Conservation (phyloP, 495 filamentous ascomycete genomes). For the Penicillium angulare region DNA sequence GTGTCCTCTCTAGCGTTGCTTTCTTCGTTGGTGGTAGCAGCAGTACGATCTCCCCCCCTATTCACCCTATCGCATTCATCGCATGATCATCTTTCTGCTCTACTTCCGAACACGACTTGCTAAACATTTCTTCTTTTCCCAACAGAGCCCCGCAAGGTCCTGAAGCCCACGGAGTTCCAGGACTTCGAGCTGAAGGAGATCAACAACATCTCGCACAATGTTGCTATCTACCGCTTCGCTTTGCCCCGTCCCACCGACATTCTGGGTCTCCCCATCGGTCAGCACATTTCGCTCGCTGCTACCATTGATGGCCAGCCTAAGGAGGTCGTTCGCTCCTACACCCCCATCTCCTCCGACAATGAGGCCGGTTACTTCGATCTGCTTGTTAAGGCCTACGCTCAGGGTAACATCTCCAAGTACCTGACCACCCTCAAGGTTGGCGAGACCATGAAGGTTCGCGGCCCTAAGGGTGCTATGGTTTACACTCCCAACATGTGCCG, state of each 20-base stretch:
- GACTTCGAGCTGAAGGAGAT: slow-evolving; percentile 87
- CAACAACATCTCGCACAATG: slow-evolving; percentile 93
- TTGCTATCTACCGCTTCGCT: slow-evolving; percentile 92
- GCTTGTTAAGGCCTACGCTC: slow-evolving; percentile 95
- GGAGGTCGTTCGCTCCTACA: slow-evolving; percentile 94
- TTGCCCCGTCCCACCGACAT: slow-evolving; percentile 75
- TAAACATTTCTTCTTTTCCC: slow-evolving; percentile 10
- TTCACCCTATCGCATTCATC: slow-evolving; percentile 4
- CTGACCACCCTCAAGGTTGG: slow-evolving; percentile 79
- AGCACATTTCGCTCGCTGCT: slow-evolving; percentile 95
- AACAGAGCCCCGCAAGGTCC: slow-evolving; percentile 70
- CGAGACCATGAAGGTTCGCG: slow-evolving; percentile 81
- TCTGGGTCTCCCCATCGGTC: slow-evolving; percentile 94
- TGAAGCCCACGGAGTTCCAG: slow-evolving; percentile 86
- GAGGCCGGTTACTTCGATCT: slow-evolving; percentile 94
- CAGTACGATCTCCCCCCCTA: slow-evolving; percentile 16
- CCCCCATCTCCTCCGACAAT: slow-evolving; percentile 89
- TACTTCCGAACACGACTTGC: background rate
- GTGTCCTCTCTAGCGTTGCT: slow-evolving; percentile 13
- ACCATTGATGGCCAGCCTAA: slow-evolving; percentile 72
- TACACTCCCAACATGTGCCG: slow-evolving; percentile 94
- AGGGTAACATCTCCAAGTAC: slow-evolving; percentile 92
- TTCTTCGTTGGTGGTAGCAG: slow-evolving; percentile 20
- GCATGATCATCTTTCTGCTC: background rate
- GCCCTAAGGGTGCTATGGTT: slow-evolving; percentile 95